Base-by-base conservation (phyloP, 495 filamentous ascomycete genomes). In the Tuber melanosporum region DNA sequence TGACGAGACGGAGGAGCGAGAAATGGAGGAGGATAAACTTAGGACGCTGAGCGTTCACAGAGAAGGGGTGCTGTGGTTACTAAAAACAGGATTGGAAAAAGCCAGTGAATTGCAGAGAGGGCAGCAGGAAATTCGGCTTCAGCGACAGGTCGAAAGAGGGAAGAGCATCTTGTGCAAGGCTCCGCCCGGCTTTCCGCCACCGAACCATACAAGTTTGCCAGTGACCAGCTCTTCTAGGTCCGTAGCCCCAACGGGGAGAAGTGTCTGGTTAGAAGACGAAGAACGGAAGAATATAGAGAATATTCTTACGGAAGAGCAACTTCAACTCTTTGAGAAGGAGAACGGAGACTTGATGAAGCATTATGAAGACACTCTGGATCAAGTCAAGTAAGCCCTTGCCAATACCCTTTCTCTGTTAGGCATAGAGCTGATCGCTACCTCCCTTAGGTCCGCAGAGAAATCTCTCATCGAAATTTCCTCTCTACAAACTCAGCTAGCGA, bases 381-480 rank as follows among this genome's bases (percentile, higher is more conserved):
- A 98, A 88, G 93, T 98, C 76, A 92, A 91, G 93, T 95, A 87
- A 76, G 47, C 47, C 17, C 42, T 20, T 72, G 17, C 12, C 17
- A 36, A 66, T 32, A 17, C 57, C 12, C 0, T 36, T 71, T 76
- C 19, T 17, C 41, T 20, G 70, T 75, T 70, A 72, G 75, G 62
- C 57, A 76, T 26, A 26, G 20, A 43, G 71, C 43, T 66, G 44
- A 77, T 76, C 72, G 45, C 47, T 39, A 45, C 57, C 14, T n/a
- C 73, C 44, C 41, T 57, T 12, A 97, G 94, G 79, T 93, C 91
- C 42, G 93, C 95, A 3, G 95, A 99, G 85, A 92, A 91, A 83
- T 97, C 93, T 1, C 88, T 99, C 12, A 82, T 97, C 7, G 95
- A 98, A 83, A 98, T 99, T 74, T 92, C 93, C 36, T 93, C 95